Percentiles rank a stretch among this genome's conserved stretches.
Evolutionary conservation across 2,329 filamentous ascomycete species (phyloP).

Genomic region (Neofusicoccum ribis): DNA sequence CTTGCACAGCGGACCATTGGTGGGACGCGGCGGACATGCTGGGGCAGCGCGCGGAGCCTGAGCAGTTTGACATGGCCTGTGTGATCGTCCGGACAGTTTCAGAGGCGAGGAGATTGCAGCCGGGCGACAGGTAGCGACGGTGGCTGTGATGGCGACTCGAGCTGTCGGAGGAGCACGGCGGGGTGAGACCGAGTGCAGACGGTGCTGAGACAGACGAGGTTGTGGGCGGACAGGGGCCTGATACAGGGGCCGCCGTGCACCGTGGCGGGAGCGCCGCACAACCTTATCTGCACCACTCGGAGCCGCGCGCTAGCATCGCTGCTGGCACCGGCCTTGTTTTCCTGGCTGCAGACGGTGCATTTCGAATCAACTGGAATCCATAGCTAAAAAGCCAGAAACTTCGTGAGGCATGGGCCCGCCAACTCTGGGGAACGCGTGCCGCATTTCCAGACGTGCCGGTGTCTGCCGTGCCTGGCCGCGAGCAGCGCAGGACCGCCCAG

Average conservation of each 20-base stretch:
- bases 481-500: background rate
- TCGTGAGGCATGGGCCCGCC: background rate
- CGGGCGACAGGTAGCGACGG: background rate
- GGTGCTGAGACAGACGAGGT: slow-evolving; percentile 5
- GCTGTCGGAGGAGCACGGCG: background rate
- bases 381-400: background rate
- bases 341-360: background rate
- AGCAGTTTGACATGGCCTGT: background rate
- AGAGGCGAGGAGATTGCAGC: background rate
- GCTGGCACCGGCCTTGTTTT: background rate
- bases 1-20: background rate
- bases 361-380: background rate
- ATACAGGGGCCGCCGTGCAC: slow-evolving; percentile 4
- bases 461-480: background rate
- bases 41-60: background rate
- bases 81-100: background rate
- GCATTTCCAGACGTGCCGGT: background rate
- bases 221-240: background rate
- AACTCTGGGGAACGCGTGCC: background rate
- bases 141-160: background rate
- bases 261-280: background rate
- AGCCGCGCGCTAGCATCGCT: background rate
- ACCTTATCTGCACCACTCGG: background rate
- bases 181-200: slow-evolving; percentile 16
- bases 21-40: background rate